Base-by-base conservation (phyloP, 306 rosid genomes). In the Prunus kanzakura region DNA sequence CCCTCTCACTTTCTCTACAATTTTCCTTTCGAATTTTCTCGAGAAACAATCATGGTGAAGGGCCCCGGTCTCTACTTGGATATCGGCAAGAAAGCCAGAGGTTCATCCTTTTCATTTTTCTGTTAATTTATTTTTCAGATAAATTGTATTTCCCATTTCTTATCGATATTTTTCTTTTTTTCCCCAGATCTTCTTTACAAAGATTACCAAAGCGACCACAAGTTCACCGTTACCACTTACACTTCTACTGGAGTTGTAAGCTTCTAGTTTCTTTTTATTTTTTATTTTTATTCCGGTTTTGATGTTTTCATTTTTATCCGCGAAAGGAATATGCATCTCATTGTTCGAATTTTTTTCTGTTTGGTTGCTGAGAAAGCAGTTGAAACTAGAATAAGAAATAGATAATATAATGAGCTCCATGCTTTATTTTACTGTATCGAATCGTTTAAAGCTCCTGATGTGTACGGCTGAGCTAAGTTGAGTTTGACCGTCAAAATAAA, bases 1-100 rank as follows among this genome's bases (percentile, higher is more conserved):
- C 51, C n/a, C 61, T 32, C 64, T 52, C 64, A 18, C 55, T 76
- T 82, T 69, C 80, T 75, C 72, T 52, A 67, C 41, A 54, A 11
- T 47, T 43, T 63, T 64, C 35, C 73, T 60, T 81, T 69, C 73
- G 67, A 10, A 38, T 74, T 83, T 82, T 89, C 83, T 64, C 75
- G 65, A 72, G 55, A 71, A 79, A 83, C 50, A 65, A 84, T 67
- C 82, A 95, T 90, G 98, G 98, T 78, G 93, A 92, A 90, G 71
- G 98, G 98, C 45, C 98, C 97, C 7, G 98, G 98, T 70, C 95
- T 95, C 78, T 95, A 90, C 88, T 14, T 88, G 61, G 98, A 95
- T 14, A 92, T 92, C 82, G 98, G 97, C 83, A 95, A 92, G 82
- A 92, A 65, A 88, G 90, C 97, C 77, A 85, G 96, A 85, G 98